Base-by-base conservation (phyloP, 2,329 filamentous ascomycete species). In the Phialocephala sp. region DNA sequence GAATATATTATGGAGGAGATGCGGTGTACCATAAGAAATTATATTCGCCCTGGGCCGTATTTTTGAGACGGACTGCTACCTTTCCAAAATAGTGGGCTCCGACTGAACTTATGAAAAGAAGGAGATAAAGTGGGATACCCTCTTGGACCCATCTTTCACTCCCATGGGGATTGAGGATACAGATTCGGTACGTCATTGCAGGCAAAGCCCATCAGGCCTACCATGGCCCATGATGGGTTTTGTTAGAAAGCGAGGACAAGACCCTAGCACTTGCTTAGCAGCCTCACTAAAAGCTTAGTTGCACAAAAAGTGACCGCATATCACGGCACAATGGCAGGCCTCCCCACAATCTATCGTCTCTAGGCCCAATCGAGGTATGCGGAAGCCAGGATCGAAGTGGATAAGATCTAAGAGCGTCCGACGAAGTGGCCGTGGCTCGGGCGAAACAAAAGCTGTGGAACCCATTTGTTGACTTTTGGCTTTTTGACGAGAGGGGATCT, bases 281-380 rank as follows among this genome's bases (percentile, higher is more conserved):
- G 58, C 55, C 37, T 59, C 39, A 55, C 57, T 58, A 62, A 45
- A 67, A 63, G 66, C 63, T 64, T 63, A 63, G 66, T 60, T 59
- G 27, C 32, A 50, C 15, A 27, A 58, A 50, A 12, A 32, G 63
- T 58, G 39, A 62, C 58, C 59, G 63, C 59, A 59, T 62, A 43
- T n/a, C 27, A 22, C 54, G 52, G 54, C 54, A 63, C 61, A 63
- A 39, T 15, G n/a, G 39, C 24, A 15, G 39, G 2, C 52, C n/a
- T 58, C 61, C 54, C 54, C 61, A 63, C 54, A n/a, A 11, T 56
- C 36, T 56, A 35, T 50, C 43, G 59, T 39, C 18, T 36, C 12
- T 12, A n/a, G 22, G 14, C 20, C 43, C 37, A 52, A 32, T 22
- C 8, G 18, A 57, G 32, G 36, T 57, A 27, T 8, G 55, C 24